A percentile compares a stretch with the other conserved stretches of the same genome.
Evolutionary conservation across 2,329 filamentous ascomycete genomes (phyloP).

Genomic region (Pseudocercospora pini-densiflorae): DNA sequence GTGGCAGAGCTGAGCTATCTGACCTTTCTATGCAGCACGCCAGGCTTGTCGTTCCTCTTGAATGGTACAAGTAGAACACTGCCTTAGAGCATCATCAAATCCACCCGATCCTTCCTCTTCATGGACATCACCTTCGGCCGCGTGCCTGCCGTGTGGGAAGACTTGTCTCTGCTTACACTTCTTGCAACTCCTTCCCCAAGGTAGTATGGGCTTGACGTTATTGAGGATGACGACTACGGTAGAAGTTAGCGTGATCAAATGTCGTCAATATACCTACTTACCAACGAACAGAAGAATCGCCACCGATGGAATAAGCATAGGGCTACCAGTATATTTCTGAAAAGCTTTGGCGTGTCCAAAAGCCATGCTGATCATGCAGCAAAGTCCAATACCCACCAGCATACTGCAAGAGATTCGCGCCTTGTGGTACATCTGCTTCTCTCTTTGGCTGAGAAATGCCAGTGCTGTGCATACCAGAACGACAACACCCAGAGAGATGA

Average conservation of each 20-base stretch:
- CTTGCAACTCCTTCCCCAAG: background rate
- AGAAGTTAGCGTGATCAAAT: background rate
- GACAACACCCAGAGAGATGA: constrained; percentile 9
- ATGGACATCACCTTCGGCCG: background rate
- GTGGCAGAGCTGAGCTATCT: background rate
- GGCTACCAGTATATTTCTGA: background rate
- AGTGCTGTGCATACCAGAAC: constrained; percentile 8
- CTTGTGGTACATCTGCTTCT: background rate
- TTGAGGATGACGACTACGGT: background rate
- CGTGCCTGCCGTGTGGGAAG: background rate
- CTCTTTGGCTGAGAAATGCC: constrained; percentile 1
- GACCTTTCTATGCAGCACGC: background rate
- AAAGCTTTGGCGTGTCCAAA: background rate
- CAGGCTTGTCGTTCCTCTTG: background rate
- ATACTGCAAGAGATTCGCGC: background rate
- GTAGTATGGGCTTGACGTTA: background rate
- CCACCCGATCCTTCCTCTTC: background rate
- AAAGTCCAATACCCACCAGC: background rate
- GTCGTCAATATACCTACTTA: background rate
- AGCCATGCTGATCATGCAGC: background rate
- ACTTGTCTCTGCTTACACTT: background rate
- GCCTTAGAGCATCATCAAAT: background rate
- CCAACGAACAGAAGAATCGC: background rate
- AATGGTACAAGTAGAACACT: background rate
- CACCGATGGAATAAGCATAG: background rate